Percentiles rank a stretch among this genome's conserved stretches.
These are phyloP conservation scores for Chlorella sorokiniana DNA, from an alignment of 139 green algal genomes.

Conservation along the genomic window DNA sequence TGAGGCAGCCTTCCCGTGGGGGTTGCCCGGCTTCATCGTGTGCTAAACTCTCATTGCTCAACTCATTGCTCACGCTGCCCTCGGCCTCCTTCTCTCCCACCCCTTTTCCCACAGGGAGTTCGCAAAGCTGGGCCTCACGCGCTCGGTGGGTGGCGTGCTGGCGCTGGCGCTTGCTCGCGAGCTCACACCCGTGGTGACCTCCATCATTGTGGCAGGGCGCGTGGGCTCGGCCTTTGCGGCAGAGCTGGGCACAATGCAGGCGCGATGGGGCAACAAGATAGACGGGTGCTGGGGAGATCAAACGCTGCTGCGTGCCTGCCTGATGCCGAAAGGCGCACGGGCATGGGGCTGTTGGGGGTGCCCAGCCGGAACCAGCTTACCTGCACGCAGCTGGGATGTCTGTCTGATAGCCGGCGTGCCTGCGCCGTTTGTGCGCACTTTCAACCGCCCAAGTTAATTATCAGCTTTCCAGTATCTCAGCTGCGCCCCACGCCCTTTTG, in stretches of 20 bases:
- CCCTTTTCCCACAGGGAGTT: constrained; percentile 74
- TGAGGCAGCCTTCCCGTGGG: no score
- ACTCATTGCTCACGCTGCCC: not conserved
- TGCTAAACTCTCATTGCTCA: not conserved
- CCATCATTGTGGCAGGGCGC: constrained; percentile 96
- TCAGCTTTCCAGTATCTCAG: no score
- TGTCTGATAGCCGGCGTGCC: no score
- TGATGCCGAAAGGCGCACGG: no score
- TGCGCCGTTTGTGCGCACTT: no score
- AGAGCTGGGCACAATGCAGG: constrained; percentile 98
- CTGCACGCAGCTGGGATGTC: no score
- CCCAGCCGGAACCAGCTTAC: no score
- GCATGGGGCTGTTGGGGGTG: no score
- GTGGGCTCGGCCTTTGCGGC: constrained; percentile 96
- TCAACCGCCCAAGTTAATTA: no score
- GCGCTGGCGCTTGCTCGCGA: constrained; percentile 93
- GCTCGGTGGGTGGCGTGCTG: constrained; percentile 95
- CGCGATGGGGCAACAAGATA: not conserved
- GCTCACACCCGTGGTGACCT: constrained; percentile 96
- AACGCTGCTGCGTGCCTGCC: not conserved
- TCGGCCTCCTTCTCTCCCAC: not conserved
- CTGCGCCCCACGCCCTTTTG: not conserved
- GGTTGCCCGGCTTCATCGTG: not conserved
- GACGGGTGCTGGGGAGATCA: not conserved
- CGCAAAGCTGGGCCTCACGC: constrained; percentile 91